Percentiles rank a stretch among this genome's conserved stretches.
Evolutionary conservation across 768 basidiomycete species (phyloP).

Genomic region (Tylopilus plumbeoviolaceoides): DNA sequence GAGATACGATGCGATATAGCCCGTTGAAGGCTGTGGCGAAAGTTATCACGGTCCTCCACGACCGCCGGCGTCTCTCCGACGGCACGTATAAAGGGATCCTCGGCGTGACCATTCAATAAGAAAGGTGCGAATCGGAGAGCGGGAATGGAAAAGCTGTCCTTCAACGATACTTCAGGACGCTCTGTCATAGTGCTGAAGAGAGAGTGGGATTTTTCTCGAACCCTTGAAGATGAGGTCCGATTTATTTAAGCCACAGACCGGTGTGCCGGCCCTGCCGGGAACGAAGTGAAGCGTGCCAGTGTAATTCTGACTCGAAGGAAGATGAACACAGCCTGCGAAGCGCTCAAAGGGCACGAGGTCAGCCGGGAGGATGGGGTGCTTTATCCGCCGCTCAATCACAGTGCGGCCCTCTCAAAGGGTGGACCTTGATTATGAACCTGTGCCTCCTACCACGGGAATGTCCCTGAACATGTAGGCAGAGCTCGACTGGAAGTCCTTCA

Average conservation of each 20-base stretch:
- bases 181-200: slow-evolving; percentile 10
- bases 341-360: background rate
- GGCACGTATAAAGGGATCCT: slow-evolving; percentile 16
- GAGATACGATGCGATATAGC: too few relatives aligned
- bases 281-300: background rate
- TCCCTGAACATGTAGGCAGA: background rate
- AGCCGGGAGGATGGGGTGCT: background rate
- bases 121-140: slow-evolving; percentile 37
- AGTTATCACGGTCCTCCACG: background rate
- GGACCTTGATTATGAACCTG: background rate
- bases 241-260: background rate
- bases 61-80: slow-evolving; percentile 3
- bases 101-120: slow-evolving; percentile 29
- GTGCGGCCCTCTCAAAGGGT: too few relatives aligned
- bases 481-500: background rate
- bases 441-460: background rate
- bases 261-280: background rate
- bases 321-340: background rate
- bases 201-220: background rate
- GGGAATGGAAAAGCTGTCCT: slow-evolving; percentile 12
- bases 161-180: background rate
- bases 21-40: slow-evolving; percentile 18
- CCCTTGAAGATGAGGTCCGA: background rate
- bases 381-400: background rate
- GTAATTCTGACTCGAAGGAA: background rate